Evolutionary conservation across 441 rosid genomes (phyloP), one percentile per base, ranked within the genome.

Genomic region (Viola pubescens): DNA sequence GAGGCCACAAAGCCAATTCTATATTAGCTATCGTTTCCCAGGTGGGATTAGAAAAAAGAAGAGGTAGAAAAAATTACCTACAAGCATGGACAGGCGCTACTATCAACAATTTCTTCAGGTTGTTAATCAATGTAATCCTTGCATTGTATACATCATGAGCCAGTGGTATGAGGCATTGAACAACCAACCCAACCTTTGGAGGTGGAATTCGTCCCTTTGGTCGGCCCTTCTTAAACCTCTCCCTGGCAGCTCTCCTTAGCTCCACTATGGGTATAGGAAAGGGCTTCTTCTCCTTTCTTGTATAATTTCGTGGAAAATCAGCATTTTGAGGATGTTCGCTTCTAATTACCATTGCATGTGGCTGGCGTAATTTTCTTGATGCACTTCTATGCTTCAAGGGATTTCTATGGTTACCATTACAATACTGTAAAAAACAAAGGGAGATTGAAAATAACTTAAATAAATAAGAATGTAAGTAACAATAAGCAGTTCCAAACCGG

Each of bases 41-140:
- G n/a, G n/a, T n/a, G n/a, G n/a, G n/a, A n/a, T n/a, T n/a, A n/a
- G n/a, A n/a, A n/a, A n/a, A n/a, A n/a, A n/a, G n/a, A n/a, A n/a
- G n/a, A n/a, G n/a, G n/a, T n/a, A n/a, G n/a, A n/a, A n/a, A n/a
- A n/a, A n/a, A n/a, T 19, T 87, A 88, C 98, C 84, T 70, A 60
- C 97, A 92, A 74, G 98, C 97, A 72, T 80, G 91, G 53, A 85
- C 96, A 0, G 83, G 91, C 46, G 89, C 90, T 48, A 84, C 92
- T 76, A 82, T 87, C 81, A 89, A 65, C 63, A 89, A 86, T 50
- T 78, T 77, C 70, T 80, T 84, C 68, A 89, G 89, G 77, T 84
- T 89, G 82, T 89, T 89, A 62, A 89, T 89, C 60, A 89, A 69
- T 40, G 69, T 73, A 70, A 79, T 71, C 73, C 98, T 78, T 48